These are phyloP conservation scores for Primulina huaijiensis DNA, from an alignment of 257 asterid genomes.

Conservation along the genomic window DNA sequence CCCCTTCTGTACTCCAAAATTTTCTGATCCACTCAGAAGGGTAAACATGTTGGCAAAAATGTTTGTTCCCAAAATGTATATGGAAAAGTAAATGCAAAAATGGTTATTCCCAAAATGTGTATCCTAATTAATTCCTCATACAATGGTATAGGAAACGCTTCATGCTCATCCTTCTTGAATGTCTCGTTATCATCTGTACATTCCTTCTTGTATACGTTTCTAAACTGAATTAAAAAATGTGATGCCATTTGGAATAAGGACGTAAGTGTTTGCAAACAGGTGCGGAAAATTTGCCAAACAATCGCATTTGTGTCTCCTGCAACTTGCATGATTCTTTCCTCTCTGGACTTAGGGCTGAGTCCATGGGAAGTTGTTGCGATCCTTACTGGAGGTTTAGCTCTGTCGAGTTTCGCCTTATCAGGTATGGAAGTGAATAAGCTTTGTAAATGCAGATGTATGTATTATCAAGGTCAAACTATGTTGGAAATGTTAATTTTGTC, in stretches of 20 bases:
- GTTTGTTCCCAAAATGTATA: neutral
- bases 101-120: no score
- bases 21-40: neutral
- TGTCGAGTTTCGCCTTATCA: constrained; percentile 90
- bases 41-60: neutral
- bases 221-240: neutral
- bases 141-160: neutral
- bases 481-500: constrained; percentile 16
- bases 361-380: constrained; percentile 79
- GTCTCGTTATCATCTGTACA: neutral
- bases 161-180: neutral
- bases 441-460: neutral
- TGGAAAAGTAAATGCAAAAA: no score
- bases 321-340: constrained; percentile 86
- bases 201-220: neutral
- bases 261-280: constrained; percentile 42
- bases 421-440: constrained; percentile 37
- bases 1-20: no score
- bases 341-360: constrained; percentile 76
- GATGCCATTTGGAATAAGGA: neutral
- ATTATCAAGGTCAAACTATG: constrained; percentile 9
- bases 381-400: constrained; percentile 83
- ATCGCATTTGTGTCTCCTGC: constrained; percentile 92
- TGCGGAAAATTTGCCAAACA: constrained; percentile 87
- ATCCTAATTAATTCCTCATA: no score